These are phyloP conservation scores for Diaporthe amygdali DNA, from an alignment of 2,329 filamentous ascomycete species.

Conservation along the genomic window DNA sequence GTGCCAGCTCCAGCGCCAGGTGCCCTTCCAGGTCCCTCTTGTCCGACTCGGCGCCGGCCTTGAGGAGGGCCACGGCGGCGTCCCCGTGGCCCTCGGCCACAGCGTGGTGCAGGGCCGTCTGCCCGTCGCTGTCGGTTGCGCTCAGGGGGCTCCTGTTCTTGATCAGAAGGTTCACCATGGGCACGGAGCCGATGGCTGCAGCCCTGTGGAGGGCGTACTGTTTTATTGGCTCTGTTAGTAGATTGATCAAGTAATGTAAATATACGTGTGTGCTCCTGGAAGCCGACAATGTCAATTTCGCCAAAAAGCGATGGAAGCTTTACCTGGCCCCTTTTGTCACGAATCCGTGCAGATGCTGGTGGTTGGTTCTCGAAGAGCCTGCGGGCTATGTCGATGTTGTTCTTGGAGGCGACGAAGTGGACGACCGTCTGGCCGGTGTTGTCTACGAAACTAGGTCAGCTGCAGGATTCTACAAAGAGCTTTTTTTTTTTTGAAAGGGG, in stretches of 20 bases:
- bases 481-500: background rate
- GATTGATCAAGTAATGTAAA: background rate
- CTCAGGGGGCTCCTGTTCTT: conserved; percentile 82
- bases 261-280: background rate
- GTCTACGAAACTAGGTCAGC: conserved; percentile 48
- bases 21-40: conserved; percentile 76
- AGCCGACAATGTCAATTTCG: too few species aligned
- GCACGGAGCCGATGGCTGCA: conserved; percentile 86
- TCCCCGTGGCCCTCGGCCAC: conserved; percentile 80
- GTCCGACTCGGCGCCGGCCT: conserved; percentile 81
- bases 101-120: conserved; percentile 90
- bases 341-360: conserved; percentile 76
- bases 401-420: conserved; percentile 91
- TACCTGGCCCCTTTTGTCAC: conserved; percentile 77
- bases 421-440: conserved; percentile 80
- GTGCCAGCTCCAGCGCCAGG: conserved; percentile 80
- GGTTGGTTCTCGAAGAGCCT: conserved; percentile 75
- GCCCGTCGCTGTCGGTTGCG: conserved; percentile 79
- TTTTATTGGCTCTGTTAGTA: background rate
- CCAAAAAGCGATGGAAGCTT: too few species aligned
- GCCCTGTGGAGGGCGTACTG: conserved; percentile 88
- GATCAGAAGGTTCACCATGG: conserved; percentile 81
- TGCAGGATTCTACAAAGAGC: background rate
- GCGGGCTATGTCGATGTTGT: conserved; percentile 80
- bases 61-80: conserved; percentile 81